Evolutionary conservation across 768 basidiomycete species (phyloP).

Genomic region (Wakefieldia striispora): DNA sequence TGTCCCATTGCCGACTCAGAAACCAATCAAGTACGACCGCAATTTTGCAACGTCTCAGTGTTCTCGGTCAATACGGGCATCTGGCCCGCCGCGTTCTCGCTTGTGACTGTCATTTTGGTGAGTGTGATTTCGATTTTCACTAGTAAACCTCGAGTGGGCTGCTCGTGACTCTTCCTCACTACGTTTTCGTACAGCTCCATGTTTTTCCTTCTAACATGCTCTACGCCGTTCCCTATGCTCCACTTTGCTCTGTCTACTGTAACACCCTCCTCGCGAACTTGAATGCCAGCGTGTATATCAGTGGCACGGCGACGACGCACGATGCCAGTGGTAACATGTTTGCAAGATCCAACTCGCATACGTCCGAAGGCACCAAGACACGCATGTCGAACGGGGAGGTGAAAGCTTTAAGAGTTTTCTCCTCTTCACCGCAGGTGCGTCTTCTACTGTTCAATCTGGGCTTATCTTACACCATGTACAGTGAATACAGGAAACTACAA

Average conservation of each 20-base stretch:
- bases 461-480: too few species aligned
- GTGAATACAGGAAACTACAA: too few species aligned
- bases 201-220: background rate
- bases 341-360: too few species aligned
- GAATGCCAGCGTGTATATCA: background rate
- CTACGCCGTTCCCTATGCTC: background rate
- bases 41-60: background rate
- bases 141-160: too few species aligned
- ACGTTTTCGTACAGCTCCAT: conserved; percentile 4
- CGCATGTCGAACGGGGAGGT: too few species aligned
- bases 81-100: background rate
- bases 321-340: too few species aligned
- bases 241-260: conserved; percentile 4
- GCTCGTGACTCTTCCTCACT: too few species aligned
- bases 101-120: background rate
- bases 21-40: background rate
- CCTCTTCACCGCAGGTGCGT: too few species aligned
- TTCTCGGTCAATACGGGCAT: background rate
- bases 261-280: conserved; percentile 7
- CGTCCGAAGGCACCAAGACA: background rate
- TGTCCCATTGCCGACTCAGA: background rate
- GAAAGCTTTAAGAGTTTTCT: too few species aligned
- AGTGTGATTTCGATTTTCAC: background rate
- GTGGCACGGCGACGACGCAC: too few species aligned
- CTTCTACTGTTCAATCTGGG: too few species aligned